Evolutionary conservation across 228 moss, liverwort and hornwort species (phyloP), one percentile per base, ranked within the genome.

Genomic region (Sphagnum magellanicum): DNA sequence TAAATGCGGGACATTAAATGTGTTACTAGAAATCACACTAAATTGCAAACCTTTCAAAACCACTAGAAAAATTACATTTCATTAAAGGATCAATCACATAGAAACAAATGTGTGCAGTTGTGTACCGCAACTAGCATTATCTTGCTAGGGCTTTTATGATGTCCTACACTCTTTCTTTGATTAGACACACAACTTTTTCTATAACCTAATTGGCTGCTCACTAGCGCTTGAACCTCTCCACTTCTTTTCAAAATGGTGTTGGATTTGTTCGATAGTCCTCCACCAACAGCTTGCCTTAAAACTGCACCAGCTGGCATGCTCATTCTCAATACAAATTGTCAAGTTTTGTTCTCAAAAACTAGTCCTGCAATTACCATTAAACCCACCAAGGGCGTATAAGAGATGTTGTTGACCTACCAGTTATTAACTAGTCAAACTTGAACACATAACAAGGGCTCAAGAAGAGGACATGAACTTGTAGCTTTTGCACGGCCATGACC

Each of bases 231-330:
- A 13, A 49, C 47, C 64, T 74, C 78, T 52, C 71, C 47, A 9
- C 53, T 53, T 11, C 11, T 53, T 11, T 73, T 74, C 61, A 67
- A 60, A 59, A 78, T 86, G 59, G 74, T 77, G 58, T 71, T 76
- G 74, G 83, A 69, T 70, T 83, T 83, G 1, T 77, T 67, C 68
- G 75, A 59, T 50, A 79, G 6, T 63, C 78, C 79, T 68, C 79
- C 78, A 48, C 61, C 69, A 16, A 70, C 72, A 77, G 84, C 84
- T 74, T 62, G 48, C 60, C 88, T 80, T 48, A 82, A 76, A 74
- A 81, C 81, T 4, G 81, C 88, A 60, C 77, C 72, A 67, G 73
- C 79, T 71, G 88, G 84, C 88, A 88, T 88, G 74, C 88, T 88
- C 80, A 76, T 88, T 68, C 88, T 77, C 17, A 70, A 64, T 14